phyloP scores from a whole-genome alignment of 2,329 filamentous ascomycete species.

The Pyrenophora seminiperda region DNA sequence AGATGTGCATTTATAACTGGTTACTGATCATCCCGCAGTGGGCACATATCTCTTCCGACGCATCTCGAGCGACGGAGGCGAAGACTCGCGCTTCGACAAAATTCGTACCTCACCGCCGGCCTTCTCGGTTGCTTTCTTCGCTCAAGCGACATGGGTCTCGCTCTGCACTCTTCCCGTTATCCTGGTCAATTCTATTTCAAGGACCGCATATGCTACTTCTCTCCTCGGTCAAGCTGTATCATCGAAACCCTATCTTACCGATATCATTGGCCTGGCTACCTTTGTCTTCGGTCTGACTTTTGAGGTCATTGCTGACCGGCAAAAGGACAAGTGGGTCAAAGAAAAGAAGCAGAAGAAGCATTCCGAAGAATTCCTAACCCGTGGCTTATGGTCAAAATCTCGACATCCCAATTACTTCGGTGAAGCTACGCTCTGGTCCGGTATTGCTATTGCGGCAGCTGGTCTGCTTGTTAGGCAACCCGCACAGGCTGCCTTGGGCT shows the following conservation, averaged over 20 bases:
- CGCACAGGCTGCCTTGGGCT: slow-evolving; percentile 62
- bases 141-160: slow-evolving; percentile 70
- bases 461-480: slow-evolving; percentile 62
- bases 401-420: slow-evolving; percentile 75
- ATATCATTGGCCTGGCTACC: slow-evolving; percentile 62
- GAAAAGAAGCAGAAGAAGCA: slow-evolving; percentile 69
- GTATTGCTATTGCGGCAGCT: slow-evolving; percentile 64
- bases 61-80: slow-evolving; percentile 60
- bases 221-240: slow-evolving; percentile 54
- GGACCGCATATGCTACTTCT: slow-evolving; percentile 53
- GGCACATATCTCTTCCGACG: slow-evolving; percentile 68
- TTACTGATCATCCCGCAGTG: slow-evolving; percentile 50
- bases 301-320: slow-evolving; percentile 66
- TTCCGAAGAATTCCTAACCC: slow-evolving; percentile 68
- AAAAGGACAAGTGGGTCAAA: slow-evolving; percentile 66
- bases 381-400: slow-evolving; percentile 65
- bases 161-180: slow-evolving; percentile 70
- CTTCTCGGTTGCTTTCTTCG: slow-evolving; percentile 61
- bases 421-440: slow-evolving; percentile 71
- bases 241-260: slow-evolving; percentile 52
- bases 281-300: slow-evolving; percentile 65
- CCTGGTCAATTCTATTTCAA: slow-evolving; percentile 66
- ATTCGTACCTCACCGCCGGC: slow-evolving; percentile 59
- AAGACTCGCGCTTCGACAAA: slow-evolving; percentile 63
- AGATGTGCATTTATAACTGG: neutral